Evolutionary conservation across 768 basidiomycete species (phyloP).

Genomic region (Obba rivulosa): DNA sequence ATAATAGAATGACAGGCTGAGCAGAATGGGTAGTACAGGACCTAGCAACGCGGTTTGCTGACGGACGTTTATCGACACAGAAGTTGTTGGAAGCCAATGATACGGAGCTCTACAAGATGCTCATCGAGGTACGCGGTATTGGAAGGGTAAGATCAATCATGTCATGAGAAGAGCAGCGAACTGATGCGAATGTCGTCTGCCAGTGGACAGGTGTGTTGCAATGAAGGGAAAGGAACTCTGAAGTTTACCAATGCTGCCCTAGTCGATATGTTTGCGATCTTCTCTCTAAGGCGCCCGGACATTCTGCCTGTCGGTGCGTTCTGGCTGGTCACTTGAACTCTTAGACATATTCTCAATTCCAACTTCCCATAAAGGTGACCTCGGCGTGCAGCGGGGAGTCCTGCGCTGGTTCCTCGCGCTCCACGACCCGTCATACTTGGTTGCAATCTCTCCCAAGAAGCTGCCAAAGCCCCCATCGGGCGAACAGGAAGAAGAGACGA

Average conservation of each 20-base stretch:
- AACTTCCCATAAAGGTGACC: constrained; percentile 48
- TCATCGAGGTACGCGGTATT: constrained; percentile 76
- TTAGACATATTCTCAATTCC: constrained; percentile 7
- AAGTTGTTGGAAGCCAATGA: constrained; percentile 69
- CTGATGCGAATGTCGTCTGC: constrained; percentile 1
- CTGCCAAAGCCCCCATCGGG: constrained; percentile 20
- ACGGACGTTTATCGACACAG: constrained; percentile 71
- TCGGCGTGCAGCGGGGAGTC: constrained; percentile 77
- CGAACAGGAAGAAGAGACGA: constrained; percentile 7
- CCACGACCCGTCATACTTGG: constrained; percentile 46
- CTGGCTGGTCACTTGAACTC: constrained; percentile 14
- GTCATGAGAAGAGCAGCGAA: too few species aligned
- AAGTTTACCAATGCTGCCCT: constrained; percentile 13
- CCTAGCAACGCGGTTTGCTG: constrained; percentile 73
- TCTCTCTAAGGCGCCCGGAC: constrained; percentile 78
- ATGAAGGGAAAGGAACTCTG: neutral
- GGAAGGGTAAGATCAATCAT: constrained; percentile 45
- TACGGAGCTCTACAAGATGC: constrained; percentile 68
- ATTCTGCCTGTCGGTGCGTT: constrained; percentile 57
- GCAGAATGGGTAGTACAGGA: constrained; percentile 52
- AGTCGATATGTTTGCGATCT: constrained; percentile 95
- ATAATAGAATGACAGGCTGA: neutral
- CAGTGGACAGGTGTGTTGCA: constrained; percentile 56
- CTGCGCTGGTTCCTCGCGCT: constrained; percentile 63
- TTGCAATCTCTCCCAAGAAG: constrained; percentile 49